Conservation (phyloP, 2,329 filamentous ascomycete genomes). For the Phaeophleospora eucalypticola region DNA sequence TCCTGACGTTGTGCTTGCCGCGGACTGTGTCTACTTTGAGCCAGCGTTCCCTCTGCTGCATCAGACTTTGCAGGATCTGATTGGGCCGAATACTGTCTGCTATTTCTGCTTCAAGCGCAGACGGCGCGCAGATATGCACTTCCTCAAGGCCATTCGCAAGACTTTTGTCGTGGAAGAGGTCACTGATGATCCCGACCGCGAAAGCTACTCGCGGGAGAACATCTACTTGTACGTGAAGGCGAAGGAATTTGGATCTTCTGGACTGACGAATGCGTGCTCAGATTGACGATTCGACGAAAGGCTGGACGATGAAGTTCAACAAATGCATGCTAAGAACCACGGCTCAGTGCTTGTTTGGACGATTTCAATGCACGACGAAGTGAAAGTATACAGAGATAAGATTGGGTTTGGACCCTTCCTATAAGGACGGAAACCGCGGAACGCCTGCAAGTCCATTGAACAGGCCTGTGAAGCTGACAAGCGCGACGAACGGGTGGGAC, state of each 20-base stretch:
- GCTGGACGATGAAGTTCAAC: constrained; percentile 14
- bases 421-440: too few species aligned
- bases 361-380: too few species aligned
- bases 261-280: constrained; percentile 3
- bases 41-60: constrained; percentile 87
- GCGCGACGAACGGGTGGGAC: too few species aligned
- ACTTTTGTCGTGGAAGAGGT: constrained; percentile 33
- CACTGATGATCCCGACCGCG: constrained; percentile 46
- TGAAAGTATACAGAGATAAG: too few species aligned
- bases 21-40: constrained; percentile 96
- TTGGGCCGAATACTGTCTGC: constrained; percentile 62
- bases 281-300: constrained; percentile 24
- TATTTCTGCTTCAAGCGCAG: constrained; percentile 96
- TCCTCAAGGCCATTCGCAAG: constrained; percentile 45
- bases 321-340: too few species aligned
- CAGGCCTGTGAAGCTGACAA: too few species aligned
- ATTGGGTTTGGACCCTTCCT: too few species aligned
- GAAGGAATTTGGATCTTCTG: not conserved
- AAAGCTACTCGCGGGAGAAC: constrained; percentile 44
- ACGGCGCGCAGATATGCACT: constrained; percentile 61
- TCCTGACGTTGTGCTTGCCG: constrained; percentile 75
- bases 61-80: constrained; percentile 68
- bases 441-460: too few species aligned
- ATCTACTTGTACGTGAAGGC: constrained; percentile 45
- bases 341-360: too few species aligned